Base-by-base conservation (phyloP, 2,329 filamentous ascomycete species). In the Colletotrichum trifolii region DNA sequence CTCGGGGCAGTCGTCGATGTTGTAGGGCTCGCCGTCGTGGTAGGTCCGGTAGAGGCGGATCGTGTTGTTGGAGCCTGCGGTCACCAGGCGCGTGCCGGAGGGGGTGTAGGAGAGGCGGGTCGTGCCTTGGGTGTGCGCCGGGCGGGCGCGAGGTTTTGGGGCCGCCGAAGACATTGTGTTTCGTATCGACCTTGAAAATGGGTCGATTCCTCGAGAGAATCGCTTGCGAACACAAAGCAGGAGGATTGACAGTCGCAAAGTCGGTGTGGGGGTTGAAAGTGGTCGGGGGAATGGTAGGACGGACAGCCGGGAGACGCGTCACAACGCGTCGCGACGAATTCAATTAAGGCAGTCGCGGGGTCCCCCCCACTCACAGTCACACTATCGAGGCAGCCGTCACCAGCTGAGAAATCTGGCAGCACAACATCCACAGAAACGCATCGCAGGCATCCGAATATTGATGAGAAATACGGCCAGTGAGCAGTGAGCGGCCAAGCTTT, bases 31-130 rank as follows among this genome's bases (percentile, higher is more conserved):
- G 71, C 94, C 94, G 79, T 97, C 92, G 43, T 91, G 96, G 66
- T 93, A 93, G 12, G 94, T 96, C 70, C 91, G 92, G 82, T 97
- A 99, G 54, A 98, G 87, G 54, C 96, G 92, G 73, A 97, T 94
- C 8, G 93, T 93, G 73, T 96, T 96, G 81, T 98, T 97, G 64
- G 93, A 91, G 69, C 96, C 96, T 66, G 94, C 94, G 10, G 96
- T 98, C 69, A 98, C 88, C 63, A 99, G 85, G 72, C 91, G 92
- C 70, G 86, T 87, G 67, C 96, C 96, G 76, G 97, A 90, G 7
- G 93, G 92, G 1, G 94, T 97, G 79, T 98, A 98, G 68, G 91
- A 87, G 70, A 96, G 89, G 71, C 89, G 94, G 2, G 96, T 98
- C 62, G 89, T 88, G 68, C 96, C 96, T 58, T 92, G 90, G 3